These are phyloP conservation scores for Sclerotiophoma versabilis DNA, from an alignment of 2,329 filamentous ascomycete species.

Conservation along the genomic window DNA sequence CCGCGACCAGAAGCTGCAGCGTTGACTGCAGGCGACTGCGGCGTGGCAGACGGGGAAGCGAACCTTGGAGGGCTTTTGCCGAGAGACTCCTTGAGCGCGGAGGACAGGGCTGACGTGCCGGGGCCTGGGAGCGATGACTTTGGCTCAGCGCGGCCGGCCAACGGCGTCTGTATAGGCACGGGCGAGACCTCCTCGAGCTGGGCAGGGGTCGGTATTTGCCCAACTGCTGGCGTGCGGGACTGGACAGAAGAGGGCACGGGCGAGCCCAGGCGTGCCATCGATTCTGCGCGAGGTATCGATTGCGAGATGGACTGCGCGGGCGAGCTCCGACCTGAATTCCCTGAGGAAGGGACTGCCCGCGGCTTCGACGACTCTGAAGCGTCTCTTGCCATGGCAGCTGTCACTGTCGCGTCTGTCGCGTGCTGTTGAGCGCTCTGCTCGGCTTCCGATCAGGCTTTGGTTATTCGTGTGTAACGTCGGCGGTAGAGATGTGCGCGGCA, in stretches of 20 bases:
- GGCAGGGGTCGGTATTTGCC: conserved; percentile 59
- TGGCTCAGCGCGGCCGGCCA: conserved; percentile 66
- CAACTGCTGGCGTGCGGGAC: conserved; percentile 56
- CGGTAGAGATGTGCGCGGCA: conserved; percentile 14
- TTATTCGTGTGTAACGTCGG: conserved; percentile 34
- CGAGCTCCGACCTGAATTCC: conserved; percentile 36
- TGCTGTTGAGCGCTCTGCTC: conserved; percentile 8
- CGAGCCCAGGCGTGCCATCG: conserved; percentile 63
- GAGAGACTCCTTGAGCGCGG: conserved; percentile 79
- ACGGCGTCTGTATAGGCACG: conserved; percentile 60
- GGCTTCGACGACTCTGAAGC: conserved; percentile 33
- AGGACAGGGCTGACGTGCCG: conserved; percentile 85
- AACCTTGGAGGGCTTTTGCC: conserved; percentile 74
- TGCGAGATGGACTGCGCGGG: conserved; percentile 39
- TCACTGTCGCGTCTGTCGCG: conserved; percentile 7
- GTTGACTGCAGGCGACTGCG: conserved; percentile 61
- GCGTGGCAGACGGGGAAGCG: conserved; percentile 62
- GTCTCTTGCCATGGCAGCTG: conserved; percentile 11
- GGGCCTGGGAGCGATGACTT: conserved; percentile 73
- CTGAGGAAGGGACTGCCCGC: conserved; percentile 39
- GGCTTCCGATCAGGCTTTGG: conserved; percentile 19
- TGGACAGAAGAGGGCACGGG: conserved; percentile 58
- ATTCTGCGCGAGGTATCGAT: conserved; percentile 58
- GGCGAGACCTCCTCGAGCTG: conserved; percentile 53
- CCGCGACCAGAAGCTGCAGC: conserved; percentile 57